These are phyloP conservation scores for Aurantiochytrium sp. DNA, from an alignment of 108 stramenopile genomes.

Conservation along the genomic window DNA sequence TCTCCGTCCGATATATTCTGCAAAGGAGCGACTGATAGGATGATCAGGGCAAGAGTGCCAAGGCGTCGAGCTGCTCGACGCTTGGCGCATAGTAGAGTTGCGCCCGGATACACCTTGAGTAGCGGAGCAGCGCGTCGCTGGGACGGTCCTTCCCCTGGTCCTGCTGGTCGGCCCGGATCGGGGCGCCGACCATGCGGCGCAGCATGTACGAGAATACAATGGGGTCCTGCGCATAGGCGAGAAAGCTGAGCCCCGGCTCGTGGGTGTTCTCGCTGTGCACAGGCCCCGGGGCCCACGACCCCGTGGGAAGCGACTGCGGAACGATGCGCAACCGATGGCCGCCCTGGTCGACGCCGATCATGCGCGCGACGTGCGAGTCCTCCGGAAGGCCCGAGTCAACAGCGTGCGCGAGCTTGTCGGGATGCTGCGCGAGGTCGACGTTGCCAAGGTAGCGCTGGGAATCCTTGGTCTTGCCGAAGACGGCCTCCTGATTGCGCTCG, in stretches of 20 bases:
- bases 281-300: not conserved
- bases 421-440: not conserved
- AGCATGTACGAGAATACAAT: not conserved
- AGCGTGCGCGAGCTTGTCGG: conserved; percentile 17
- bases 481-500: not conserved
- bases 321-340: not conserved
- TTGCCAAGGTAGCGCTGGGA: not conserved
- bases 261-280: not conserved
- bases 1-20: no score
- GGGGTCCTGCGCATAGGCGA: not conserved
- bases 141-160: not conserved
- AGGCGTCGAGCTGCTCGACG: not conserved
- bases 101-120: not conserved
- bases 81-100: conserved; percentile 6
- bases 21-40: not conserved
- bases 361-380: not conserved
- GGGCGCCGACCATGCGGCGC: conserved; percentile 5
- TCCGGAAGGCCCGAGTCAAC: conserved; percentile 3
- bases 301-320: not conserved
- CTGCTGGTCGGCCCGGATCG: not conserved
- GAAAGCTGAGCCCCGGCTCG: not conserved
- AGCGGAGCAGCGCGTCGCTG: not conserved
- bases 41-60: not conserved
- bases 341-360: not conserved
- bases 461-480: not conserved